phyloP scores from a whole-genome alignment of 257 asterid species.

The Buddleja alternifolia region DNA sequence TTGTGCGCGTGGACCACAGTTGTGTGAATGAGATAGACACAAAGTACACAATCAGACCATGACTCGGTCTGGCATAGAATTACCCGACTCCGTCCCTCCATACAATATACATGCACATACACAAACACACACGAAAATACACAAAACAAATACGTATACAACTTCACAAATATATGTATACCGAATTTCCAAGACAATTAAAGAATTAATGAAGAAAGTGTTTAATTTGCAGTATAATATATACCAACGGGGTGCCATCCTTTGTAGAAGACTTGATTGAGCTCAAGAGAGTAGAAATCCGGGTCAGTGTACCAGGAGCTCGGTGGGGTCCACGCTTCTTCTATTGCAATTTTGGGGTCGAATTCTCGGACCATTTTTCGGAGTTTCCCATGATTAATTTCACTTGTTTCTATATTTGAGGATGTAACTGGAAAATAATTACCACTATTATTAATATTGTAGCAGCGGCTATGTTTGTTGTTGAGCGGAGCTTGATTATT shows the following conservation, averaged over 20 bases:
- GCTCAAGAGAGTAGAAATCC: constrained; percentile 64
- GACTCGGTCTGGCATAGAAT: no score
- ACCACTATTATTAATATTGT: background rate
- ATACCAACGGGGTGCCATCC: constrained; percentile 86
- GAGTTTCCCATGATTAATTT: constrained; percentile 26
- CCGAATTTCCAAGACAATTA: background rate
- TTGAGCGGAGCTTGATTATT: constrained; percentile 13
- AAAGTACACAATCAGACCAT: no score
- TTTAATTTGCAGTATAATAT: background rate
- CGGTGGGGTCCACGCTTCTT: constrained; percentile 79
- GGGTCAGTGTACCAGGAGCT: constrained; percentile 80
- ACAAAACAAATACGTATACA: background rate
- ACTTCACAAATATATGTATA: background rate
- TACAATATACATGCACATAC: background rate
- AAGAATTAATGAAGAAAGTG: background rate
- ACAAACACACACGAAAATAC: background rate
- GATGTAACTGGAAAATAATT: constrained; percentile 4
- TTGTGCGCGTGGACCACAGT: no score
- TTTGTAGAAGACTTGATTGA: constrained; percentile 57
- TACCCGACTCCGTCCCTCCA: no score
- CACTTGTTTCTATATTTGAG: background rate
- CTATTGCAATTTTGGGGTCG: constrained; percentile 66
- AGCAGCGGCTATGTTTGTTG: background rate
- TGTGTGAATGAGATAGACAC: no score
- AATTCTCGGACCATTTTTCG: constrained; percentile 50